Base-by-base conservation (phyloP, 495 filamentous ascomycete genomes). In the Cercophora scortea region DNA sequence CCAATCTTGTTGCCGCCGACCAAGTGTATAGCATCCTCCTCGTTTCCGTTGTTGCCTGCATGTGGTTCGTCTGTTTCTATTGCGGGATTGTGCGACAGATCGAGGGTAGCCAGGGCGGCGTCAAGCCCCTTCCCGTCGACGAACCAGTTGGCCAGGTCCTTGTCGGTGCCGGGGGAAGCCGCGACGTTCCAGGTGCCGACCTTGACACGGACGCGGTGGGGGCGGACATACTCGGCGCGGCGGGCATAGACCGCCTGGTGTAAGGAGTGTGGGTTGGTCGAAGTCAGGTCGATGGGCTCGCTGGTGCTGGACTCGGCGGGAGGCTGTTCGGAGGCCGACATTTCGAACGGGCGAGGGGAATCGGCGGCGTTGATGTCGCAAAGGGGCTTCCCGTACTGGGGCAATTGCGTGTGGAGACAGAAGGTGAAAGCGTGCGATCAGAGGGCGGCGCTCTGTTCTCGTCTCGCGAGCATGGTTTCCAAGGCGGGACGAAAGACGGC, bases 171-270 rank as follows among this genome's bases (percentile, higher is more conserved):
- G 39, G 84, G 77, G 51, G 85, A 79, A 1, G 86, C 82, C 8
- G 90, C 94, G 32, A 96, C 89, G 68, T 99, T 99, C 94, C 94
- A 99, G 1, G 86, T 84, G 6, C 90, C 93, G 18, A 96, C 74
- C 61, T 95, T 96, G 58, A 97, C 79, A 51, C 80, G 82, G 49
- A 96, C 79, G 32, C 79, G 77, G 50, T 78, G 77, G 33, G 82
- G 77, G 11, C 77, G 78, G 8, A 83, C 85, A 62, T 90, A 99
- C 60, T 96, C 90, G 38, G 80, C 68, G 54, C 83, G 81, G 41
- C 93, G 75, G 10, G 84, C 83, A 62, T 82, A 79, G 15, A 97
- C 72, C 2, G 75, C 73, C 33, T 65, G 68, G 45, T 77, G 76
- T 17, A 81, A 71, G 1, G 73, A 76, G 50, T 71, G 55, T 1